phyloP scores from a whole-genome alignment of 208 protist genomes.

The Crithidia mellificae region DNA sequence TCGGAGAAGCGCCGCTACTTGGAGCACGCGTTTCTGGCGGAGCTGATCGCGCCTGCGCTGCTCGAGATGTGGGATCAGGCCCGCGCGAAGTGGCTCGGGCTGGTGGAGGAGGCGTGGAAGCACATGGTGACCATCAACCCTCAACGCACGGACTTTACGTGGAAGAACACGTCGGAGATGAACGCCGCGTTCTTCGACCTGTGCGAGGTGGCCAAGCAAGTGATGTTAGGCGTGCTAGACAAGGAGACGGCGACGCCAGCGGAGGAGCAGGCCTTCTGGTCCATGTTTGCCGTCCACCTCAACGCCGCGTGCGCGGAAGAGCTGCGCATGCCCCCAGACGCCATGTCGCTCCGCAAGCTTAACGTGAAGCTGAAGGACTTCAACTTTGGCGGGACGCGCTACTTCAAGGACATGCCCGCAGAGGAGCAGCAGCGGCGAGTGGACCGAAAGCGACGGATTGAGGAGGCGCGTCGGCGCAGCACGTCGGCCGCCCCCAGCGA shows the following conservation, averaged over 20 bases:
- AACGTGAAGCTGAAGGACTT: constrained; percentile 93
- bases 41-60: constrained; percentile 47
- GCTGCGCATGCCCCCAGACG: constrained; percentile 63
- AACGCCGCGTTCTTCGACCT: constrained; percentile 87
- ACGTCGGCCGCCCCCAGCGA: neutral
- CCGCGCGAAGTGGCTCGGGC: constrained; percentile 56
- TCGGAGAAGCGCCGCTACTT: constrained; percentile 51
- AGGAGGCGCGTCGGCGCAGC: constrained; percentile 58
- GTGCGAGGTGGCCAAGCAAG: constrained; percentile 83
- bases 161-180: constrained; percentile 86
- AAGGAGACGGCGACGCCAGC: constrained; percentile 46
- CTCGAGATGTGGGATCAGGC: constrained; percentile 65
- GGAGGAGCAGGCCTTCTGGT: constrained; percentile 80
- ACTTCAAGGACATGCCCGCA: constrained; percentile 87
- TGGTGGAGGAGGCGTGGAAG: constrained; percentile 68
- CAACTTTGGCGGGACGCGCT: constrained; percentile 89
- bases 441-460: constrained; percentile 57
- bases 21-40: constrained; percentile 40
- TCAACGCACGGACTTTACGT: constrained; percentile 63
- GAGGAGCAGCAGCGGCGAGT: constrained; percentile 69
- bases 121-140: constrained; percentile 41
- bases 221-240: constrained; percentile 67
- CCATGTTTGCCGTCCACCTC: constrained; percentile 70
- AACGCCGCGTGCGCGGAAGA: constrained; percentile 44
- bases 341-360: constrained; percentile 82